These are phyloP conservation scores for Verticillium albo-atrum DNA, from an alignment of 2,329 filamentous ascomycete genomes.

Conservation along the genomic window DNA sequence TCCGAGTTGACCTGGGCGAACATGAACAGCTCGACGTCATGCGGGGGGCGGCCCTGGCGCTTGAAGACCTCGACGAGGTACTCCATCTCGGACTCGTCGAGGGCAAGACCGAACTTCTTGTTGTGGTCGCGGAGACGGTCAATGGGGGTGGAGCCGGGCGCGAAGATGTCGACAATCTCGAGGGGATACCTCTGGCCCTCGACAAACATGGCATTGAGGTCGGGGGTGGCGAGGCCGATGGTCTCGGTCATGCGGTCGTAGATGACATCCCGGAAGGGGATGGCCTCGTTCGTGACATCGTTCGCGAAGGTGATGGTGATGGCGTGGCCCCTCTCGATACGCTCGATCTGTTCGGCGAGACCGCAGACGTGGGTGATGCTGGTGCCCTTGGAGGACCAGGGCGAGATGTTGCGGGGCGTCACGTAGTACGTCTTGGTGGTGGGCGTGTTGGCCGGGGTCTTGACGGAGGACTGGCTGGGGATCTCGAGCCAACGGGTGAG, in stretches of 20 bases:
- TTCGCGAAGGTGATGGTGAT: conserved; percentile 63
- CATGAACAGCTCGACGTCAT: conserved; percentile 98
- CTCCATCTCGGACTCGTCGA: conserved; percentile 86
- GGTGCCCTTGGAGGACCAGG: conserved; percentile 96
- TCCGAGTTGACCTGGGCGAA: conserved; percentile 99
- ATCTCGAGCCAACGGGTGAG: conserved; percentile 27
- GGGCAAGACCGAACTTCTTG: conserved; percentile 73
- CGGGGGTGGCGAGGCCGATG: conserved; percentile 62
- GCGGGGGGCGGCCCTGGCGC: conserved; percentile 54
- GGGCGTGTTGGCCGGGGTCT: conserved; percentile 40
- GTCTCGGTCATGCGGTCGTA: conserved; percentile 96
- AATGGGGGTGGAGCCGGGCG: conserved; percentile 58
- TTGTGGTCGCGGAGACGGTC: conserved; percentile 80
- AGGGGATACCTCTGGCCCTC: conserved; percentile 60
- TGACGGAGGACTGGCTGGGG: conserved; percentile 36
- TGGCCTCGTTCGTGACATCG: conserved; percentile 33
- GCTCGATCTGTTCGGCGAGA: conserved; percentile 62
- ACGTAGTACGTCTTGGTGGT: conserved; percentile 52
- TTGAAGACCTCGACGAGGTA: conserved; percentile 70
- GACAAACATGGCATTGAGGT: conserved; percentile 73
- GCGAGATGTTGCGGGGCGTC: conserved; percentile 80
- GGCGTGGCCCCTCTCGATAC: conserved; percentile 83
- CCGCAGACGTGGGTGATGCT: conserved; percentile 92
- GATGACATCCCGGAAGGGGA: conserved; percentile 64
- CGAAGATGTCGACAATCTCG: conserved; percentile 71